phyloP scores from a whole-genome alignment of 2,329 filamentous ascomycete species.

The Cladosporium cucumerinum region DNA sequence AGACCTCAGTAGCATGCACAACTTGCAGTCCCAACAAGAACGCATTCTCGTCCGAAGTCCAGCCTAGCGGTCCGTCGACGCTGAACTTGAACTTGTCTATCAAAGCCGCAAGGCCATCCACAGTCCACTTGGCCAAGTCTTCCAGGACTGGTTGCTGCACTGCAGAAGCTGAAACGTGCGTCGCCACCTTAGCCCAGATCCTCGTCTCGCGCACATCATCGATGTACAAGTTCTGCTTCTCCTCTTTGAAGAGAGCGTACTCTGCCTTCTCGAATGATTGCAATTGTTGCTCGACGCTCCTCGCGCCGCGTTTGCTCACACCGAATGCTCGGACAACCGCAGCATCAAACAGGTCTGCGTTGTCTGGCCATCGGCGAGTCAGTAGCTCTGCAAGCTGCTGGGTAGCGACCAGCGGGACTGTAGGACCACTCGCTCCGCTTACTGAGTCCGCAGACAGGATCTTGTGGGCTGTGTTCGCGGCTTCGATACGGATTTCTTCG shows the following conservation, averaged over 20 bases:
- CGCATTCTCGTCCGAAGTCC: constrained; percentile 64
- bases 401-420: constrained; percentile 50
- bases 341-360: constrained; percentile 10
- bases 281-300: constrained; percentile 19
- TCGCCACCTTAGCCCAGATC: constrained; percentile 61
- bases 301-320: background rate
- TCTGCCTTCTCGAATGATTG: background rate
- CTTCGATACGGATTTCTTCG: constrained; percentile 73
- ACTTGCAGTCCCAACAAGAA: constrained; percentile 58
- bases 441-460: constrained; percentile 39
- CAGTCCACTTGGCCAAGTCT: constrained; percentile 46
- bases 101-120: constrained; percentile 49
- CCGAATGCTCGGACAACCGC: constrained; percentile 27
- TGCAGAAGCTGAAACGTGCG: constrained; percentile 30
- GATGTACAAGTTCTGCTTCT: constrained; percentile 92
- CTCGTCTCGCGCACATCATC: constrained; percentile 73
- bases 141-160: constrained; percentile 23
- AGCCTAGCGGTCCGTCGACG: constrained; percentile 67
- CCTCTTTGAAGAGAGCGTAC: constrained; percentile 70
- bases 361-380: constrained; percentile 20
- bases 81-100: constrained; percentile 33
- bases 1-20: constrained; percentile 41
- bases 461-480: constrained; percentile 49
- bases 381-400: constrained; percentile 38
- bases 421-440: constrained; percentile 23